These are phyloP conservation scores for Moniliophthora roreri DNA, from an alignment of 1,284 basidiomycete species.

Conservation along the genomic window DNA sequence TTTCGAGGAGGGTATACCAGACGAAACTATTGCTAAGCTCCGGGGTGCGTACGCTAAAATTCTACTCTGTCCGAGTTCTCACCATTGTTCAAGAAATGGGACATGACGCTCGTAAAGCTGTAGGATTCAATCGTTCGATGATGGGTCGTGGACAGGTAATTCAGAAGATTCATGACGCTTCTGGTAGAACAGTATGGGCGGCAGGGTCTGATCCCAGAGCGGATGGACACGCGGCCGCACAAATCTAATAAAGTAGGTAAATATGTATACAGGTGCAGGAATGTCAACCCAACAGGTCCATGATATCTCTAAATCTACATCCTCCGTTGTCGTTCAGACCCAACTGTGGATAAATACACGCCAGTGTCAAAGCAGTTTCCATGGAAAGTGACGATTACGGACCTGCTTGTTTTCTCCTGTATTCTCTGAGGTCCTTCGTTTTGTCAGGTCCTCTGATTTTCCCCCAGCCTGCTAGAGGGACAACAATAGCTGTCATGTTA, in stretches of 20 bases:
- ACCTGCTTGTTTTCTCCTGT: conserved; percentile 73
- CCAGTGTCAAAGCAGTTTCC: conserved; percentile 6
- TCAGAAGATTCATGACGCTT: conserved; percentile 68
- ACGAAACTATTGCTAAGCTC: conserved; percentile 60
- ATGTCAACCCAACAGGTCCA: neutral
- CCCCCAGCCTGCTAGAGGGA: conserved; percentile 93
- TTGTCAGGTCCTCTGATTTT: conserved; percentile 75
- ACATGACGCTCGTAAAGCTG: conserved; percentile 70
- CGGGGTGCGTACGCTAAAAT: conserved; percentile 42
- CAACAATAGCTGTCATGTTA: conserved; percentile 90
- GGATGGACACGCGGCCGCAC: conserved; percentile 87
- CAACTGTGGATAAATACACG: conserved; percentile 39
- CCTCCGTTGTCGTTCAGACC: conserved; percentile 68
- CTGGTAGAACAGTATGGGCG: conserved; percentile 79
- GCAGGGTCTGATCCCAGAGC: conserved; percentile 85
- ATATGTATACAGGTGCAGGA: neutral
- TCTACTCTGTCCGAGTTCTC: neutral
- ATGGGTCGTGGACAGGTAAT: conserved; percentile 96
- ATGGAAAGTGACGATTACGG: conserved; percentile 19
- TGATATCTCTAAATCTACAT: conserved; percentile 46
- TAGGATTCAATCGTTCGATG: conserved; percentile 64
- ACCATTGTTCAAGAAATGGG: conserved; percentile 65
- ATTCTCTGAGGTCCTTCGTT: conserved; percentile 82
- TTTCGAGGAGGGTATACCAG: conserved; percentile 81
- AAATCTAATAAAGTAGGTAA: conserved; percentile 44